Percentiles rank a stretch among this genome's conserved stretches.
Evolutionary conservation across 352 stramenopile genomes (phyloP).

Genomic region (Pythium rhizo-oryzae): DNA sequence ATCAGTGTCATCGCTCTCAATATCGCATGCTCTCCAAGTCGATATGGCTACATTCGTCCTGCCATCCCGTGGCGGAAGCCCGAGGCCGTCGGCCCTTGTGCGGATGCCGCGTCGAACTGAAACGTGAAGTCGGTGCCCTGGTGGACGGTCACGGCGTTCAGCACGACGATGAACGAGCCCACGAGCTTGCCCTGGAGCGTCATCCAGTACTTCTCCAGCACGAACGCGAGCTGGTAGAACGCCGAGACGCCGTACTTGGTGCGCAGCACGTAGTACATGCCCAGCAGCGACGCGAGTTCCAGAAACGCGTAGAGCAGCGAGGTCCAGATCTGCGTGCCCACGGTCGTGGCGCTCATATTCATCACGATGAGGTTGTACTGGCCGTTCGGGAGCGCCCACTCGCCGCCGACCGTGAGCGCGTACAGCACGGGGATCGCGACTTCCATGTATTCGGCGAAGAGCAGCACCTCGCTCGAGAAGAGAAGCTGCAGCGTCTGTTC

Average conservation of each 20-base stretch:
- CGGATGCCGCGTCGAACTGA: background rate
- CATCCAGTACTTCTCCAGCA: slow-evolving; percentile 39
- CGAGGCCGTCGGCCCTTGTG: background rate
- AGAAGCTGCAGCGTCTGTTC: slow-evolving; percentile 38
- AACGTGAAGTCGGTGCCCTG: slow-evolving; percentile 4
- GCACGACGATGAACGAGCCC: slow-evolving; percentile 15
- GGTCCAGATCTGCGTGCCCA: slow-evolving; percentile 1
- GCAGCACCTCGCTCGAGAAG: slow-evolving; percentile 27
- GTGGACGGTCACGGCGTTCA: slow-evolving; percentile 16
- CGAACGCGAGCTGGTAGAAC: slow-evolving; percentile 38
- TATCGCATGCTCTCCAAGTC: background rate
- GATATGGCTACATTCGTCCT: background rate
- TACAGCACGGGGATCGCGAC: slow-evolving; percentile 30
- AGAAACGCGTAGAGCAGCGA: slow-evolving; percentile 36
- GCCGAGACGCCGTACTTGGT: slow-evolving; percentile 33
- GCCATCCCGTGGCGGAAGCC: no score
- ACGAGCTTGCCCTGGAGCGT: slow-evolving; percentile 43
- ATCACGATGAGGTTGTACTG: slow-evolving; percentile 24
- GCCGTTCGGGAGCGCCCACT: slow-evolving; percentile 18
- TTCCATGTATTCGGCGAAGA: slow-evolving; percentile 39
- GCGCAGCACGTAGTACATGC: slow-evolving; percentile 29
- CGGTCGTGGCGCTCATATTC: slow-evolving; percentile 11
- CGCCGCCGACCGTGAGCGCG: background rate
- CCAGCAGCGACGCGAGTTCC: slow-evolving; percentile 35
- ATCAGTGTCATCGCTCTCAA: background rate